Conservation (phyloP, 2,329 filamentous ascomycete genomes). For the Botryotinia narcissicola region DNA sequence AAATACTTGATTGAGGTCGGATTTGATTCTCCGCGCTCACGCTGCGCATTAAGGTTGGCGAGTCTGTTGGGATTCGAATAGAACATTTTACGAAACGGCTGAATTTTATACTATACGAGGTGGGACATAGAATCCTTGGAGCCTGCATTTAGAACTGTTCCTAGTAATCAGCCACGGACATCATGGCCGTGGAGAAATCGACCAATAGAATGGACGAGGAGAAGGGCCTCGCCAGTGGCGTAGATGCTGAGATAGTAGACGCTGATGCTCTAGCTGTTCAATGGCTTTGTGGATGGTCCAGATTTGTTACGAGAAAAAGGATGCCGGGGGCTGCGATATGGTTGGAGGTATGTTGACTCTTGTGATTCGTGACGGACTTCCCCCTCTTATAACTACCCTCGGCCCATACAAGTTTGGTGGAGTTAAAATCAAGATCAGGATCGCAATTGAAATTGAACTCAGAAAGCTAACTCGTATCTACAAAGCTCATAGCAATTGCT, state of each 20-base stretch:
- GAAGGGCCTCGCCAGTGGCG: not conserved
- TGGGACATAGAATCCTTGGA: not conserved
- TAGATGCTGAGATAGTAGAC: not conserved
- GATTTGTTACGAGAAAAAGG: not conserved
- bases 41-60: not conserved
- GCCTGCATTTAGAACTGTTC: not conserved
- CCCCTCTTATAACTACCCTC: not conserved
- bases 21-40: not conserved
- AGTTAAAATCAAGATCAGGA: not conserved
- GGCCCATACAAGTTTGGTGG: not conserved
- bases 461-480: conserved; percentile 3
- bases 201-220: conserved; percentile 2
- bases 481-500: conserved; percentile 17
- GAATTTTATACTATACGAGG: not conserved
- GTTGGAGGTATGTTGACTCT: conserved; percentile 24
- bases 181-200: conserved; percentile 5
- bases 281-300: conserved; percentile 14
- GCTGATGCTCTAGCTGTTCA: not conserved
- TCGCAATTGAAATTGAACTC: conserved; percentile 25
- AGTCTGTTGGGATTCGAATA: not conserved
- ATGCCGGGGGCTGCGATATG: conserved; percentile 17
- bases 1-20: not conserved
- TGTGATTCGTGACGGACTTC: not conserved
- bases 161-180: not conserved
- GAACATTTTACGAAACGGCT: not conserved